These are phyloP conservation scores for Malassezia furfur DNA, from an alignment of 1,284 basidiomycete species.

Conservation along the genomic window DNA sequence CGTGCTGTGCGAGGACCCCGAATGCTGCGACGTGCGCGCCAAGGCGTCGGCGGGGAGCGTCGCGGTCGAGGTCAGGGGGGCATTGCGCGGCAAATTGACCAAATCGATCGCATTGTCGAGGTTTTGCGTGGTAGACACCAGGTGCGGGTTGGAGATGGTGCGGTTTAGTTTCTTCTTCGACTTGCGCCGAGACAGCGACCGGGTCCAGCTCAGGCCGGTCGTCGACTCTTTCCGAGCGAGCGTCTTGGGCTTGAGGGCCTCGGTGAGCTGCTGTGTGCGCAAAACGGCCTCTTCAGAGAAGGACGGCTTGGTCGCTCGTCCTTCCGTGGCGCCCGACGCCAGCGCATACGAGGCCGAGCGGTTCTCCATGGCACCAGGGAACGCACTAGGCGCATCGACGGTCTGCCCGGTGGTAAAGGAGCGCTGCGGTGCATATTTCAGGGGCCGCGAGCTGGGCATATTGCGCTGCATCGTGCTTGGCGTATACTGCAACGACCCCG, in stretches of 20 bases:
- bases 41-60: neutral
- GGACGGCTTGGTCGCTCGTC: neutral
- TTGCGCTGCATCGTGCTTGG: neutral
- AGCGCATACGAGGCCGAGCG: neutral
- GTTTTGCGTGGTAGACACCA: constrained; percentile 15
- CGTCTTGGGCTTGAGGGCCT: constrained; percentile 10
- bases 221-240: neutral
- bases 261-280: constrained; percentile 8
- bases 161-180: constrained; percentile 14
- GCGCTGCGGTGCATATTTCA: neutral
- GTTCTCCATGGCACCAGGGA: neutral
- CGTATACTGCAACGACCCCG: neutral
- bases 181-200: constrained; percentile 7
- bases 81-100: constrained; percentile 5
- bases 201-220: constrained; percentile 10
- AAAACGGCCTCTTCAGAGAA: neutral
- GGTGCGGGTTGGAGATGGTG: constrained; percentile 15
- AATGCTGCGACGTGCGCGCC: neutral
- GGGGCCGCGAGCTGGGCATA: neutral
- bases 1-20: neutral
- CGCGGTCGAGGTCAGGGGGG: too few relatives aligned
- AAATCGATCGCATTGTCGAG: constrained; percentile 16
- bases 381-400: neutral
- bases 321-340: neutral
- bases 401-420: neutral